phyloP scores from a whole-genome alignment of 1,284 basidiomycete genomes.

The Malassezia nana region DNA sequence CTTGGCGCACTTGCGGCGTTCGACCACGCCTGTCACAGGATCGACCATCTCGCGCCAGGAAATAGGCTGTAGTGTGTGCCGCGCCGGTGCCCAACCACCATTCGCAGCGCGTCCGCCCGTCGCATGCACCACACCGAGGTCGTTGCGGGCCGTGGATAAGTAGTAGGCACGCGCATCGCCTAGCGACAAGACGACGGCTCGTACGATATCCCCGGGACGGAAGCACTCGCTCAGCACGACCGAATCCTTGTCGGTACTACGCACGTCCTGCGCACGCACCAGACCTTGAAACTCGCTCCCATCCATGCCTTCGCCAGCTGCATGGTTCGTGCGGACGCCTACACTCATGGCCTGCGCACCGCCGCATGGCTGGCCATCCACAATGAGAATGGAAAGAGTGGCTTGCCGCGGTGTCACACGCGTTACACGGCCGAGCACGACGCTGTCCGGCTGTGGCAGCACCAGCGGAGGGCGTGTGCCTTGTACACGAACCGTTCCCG shows the following conservation, averaged over 20 bases:
- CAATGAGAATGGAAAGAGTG: conserved; percentile 72
- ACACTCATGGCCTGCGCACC: conserved; percentile 16
- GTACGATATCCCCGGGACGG: conserved; percentile 87
- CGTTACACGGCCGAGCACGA: conserved; percentile 62
- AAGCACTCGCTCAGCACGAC: conserved; percentile 90
- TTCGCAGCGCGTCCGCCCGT: neutral
- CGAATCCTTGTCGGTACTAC: conserved; percentile 78
- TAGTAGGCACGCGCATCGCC: conserved; percentile 60
- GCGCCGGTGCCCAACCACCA: conserved; percentile 19
- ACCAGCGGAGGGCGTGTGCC: conserved; percentile 28
- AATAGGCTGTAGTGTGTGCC: conserved; percentile 48
- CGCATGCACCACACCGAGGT: conserved; percentile 63
- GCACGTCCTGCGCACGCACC: conserved; percentile 69
- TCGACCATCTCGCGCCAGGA: conserved; percentile 89
- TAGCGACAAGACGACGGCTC: conserved; percentile 61
- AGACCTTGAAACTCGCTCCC: conserved; percentile 69
- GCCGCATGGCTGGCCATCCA: conserved; percentile 66
- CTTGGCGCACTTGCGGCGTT: conserved; percentile 80
- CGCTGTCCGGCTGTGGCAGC: conserved; percentile 31
- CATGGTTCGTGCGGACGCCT: conserved; percentile 29
- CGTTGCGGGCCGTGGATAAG: conserved; percentile 83
- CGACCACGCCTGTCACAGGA: conserved; percentile 66
- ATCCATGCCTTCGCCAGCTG: conserved; percentile 40
- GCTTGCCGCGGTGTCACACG: conserved; percentile 81
- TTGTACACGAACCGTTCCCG: conserved; percentile 5